These are phyloP conservation scores for Gossypium davidsonii DNA, from an alignment of 441 rosid species.

Conservation along the genomic window DNA sequence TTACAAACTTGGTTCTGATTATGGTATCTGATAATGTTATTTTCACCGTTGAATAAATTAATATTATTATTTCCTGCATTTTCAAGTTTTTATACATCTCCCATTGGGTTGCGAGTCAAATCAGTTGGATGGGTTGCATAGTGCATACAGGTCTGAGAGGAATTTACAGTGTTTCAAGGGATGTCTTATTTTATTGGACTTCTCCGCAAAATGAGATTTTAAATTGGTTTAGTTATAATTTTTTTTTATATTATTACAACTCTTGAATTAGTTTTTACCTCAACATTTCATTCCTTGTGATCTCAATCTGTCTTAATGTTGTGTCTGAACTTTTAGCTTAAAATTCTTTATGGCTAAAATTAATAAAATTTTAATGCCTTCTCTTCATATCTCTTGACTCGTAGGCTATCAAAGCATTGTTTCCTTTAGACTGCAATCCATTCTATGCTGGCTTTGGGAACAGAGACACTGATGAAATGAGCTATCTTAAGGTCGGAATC, in stretches of 20 bases:
- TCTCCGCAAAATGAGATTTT: background rate
- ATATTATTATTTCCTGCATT: background rate
- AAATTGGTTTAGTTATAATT: background rate
- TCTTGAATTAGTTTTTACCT: background rate
- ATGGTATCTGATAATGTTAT: slow-evolving; percentile 9
- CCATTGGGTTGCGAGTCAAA: background rate
- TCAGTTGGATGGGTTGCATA: background rate
- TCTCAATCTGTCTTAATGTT: background rate
- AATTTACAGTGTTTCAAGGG: background rate
- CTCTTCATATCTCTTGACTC: background rate
- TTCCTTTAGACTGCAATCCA: slow-evolving; percentile 79
- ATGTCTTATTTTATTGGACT: background rate
- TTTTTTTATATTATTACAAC: background rate
- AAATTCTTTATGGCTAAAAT: background rate
- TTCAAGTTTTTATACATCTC: background rate
- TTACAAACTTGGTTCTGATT: slow-evolving; percentile 6
- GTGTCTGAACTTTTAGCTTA: background rate
- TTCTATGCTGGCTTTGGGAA: slow-evolving; percentile 99
- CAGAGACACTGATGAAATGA: slow-evolving; percentile 93
- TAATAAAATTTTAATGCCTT: background rate
- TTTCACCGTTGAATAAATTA: slow-evolving; percentile 9
- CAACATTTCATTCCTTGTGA: background rate
- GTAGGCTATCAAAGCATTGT: slow-evolving; percentile 83
- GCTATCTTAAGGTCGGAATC: slow-evolving; percentile 96
- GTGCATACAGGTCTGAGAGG: background rate